phyloP scores from a whole-genome alignment of 2,329 filamentous ascomycete species.

The Scedosporium apiospermum region DNA sequence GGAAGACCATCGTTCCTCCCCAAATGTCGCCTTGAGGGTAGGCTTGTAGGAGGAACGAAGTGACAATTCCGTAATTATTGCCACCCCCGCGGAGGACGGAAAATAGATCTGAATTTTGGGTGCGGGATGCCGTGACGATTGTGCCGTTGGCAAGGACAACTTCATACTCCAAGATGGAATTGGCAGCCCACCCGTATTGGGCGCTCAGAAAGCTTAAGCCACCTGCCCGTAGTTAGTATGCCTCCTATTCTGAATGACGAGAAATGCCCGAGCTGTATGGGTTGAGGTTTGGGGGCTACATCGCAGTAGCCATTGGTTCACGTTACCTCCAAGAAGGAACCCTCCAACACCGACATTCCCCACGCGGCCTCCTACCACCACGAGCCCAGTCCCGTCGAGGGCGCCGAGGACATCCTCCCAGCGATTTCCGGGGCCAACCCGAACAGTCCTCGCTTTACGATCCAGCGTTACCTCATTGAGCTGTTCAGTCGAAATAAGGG shows the following conservation, averaged over 20 bases:
- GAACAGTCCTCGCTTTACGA: slow-evolving; percentile 23
- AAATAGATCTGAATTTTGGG: slow-evolving; percentile 37
- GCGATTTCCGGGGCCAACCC: slow-evolving; percentile 34
- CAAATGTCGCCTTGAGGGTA: slow-evolving; percentile 30
- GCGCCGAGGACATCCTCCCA: slow-evolving; percentile 30
- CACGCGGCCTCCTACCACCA: slow-evolving; percentile 33
- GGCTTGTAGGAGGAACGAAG: slow-evolving; percentile 32
- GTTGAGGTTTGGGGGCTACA: too few relatives aligned
- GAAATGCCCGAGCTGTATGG: too few relatives aligned
- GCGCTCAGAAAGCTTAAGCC: slow-evolving; percentile 41
- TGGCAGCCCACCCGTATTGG: slow-evolving; percentile 40
- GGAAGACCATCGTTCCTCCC: slow-evolving; percentile 32
- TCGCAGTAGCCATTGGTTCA: background rate
- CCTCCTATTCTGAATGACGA: background rate
- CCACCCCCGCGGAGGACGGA: slow-evolving; percentile 44
- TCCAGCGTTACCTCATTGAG: slow-evolving; percentile 31
- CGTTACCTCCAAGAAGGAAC: slow-evolving; percentile 41
- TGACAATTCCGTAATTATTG: slow-evolving; percentile 46
- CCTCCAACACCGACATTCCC: slow-evolving; percentile 37
- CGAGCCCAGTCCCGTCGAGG: slow-evolving; percentile 30
- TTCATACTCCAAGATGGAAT: slow-evolving; percentile 37
- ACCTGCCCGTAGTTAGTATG: slow-evolving; percentile 16
- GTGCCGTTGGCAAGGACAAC: slow-evolving; percentile 41
- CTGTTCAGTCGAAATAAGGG: slow-evolving; percentile 37
- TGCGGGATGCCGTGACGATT: slow-evolving; percentile 33